Percentiles rank a stretch among this genome's conserved stretches.
Conservation (phyloP, 1,284 basidiomycete genomes). For the Leccinum angustisporum region DNA sequence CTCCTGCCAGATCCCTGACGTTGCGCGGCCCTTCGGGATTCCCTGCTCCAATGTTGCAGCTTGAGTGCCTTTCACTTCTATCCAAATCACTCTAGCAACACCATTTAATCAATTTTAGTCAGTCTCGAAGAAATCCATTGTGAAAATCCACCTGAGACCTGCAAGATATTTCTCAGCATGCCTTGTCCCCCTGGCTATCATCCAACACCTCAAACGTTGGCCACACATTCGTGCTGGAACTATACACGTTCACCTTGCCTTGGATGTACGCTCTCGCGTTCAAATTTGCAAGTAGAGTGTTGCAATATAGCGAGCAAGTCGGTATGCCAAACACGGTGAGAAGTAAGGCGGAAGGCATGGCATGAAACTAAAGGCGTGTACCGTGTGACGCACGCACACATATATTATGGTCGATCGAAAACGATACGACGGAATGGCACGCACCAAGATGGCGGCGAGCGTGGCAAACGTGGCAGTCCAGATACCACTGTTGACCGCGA, state of each 20-base stretch:
- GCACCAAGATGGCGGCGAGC: slow-evolving; percentile 12
- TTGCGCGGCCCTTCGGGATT: background rate
- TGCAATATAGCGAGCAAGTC: background rate
- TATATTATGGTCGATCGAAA: background rate
- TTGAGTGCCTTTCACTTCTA: background rate
- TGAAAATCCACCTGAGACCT: background rate
- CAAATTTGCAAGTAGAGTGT: background rate
- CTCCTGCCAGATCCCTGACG: background rate
- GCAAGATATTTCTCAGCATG: background rate
- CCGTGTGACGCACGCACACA: background rate
- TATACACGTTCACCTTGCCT: background rate
- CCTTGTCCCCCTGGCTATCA: background rate
- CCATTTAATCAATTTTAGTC: no score
- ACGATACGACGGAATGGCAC: background rate
- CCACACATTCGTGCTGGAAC: background rate
- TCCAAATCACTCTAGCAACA: no score
- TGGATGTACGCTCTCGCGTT: background rate
- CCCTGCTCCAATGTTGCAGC: background rate
- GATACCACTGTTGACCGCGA: slow-evolving; percentile 19
- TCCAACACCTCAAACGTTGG: background rate
- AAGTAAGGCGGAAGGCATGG: background rate
- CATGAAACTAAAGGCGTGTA: background rate
- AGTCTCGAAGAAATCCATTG: background rate
- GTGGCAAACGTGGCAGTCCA: slow-evolving; percentile 17
- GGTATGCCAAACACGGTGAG: background rate